Evolutionary conservation across 306 rosid genomes (phyloP).

Genomic region (Geum urbanum): DNA sequence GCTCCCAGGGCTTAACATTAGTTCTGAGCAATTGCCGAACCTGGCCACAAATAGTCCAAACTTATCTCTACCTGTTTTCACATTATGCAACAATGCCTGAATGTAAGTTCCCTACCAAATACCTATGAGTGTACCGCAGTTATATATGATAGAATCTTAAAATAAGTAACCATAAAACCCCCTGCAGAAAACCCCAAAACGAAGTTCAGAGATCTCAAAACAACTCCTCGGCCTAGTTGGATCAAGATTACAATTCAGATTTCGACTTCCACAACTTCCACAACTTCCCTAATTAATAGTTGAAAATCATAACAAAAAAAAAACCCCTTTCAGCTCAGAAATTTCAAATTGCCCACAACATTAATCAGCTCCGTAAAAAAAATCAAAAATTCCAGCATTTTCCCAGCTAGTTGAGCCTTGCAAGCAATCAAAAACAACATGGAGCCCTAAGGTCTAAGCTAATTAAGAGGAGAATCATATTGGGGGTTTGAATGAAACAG

Average conservation of each 20-base stretch:
- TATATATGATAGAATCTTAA: neutral
- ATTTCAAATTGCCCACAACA: too few relatives aligned
- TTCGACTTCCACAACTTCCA: neutral
- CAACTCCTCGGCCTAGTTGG: neutral
- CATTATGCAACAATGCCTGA: neutral
- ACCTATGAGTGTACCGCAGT: neutral
- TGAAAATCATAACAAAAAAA: too few relatives aligned
- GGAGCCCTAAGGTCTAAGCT: too few relatives aligned
- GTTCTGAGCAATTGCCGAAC: slow-evolving; percentile 24
- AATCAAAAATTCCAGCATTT: too few relatives aligned
- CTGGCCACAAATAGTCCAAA: slow-evolving; percentile 22
- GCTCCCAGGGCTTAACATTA: slow-evolving; percentile 65
- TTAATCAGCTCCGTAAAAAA: too few relatives aligned
- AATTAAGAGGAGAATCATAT: too few relatives aligned
- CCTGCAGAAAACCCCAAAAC: neutral
- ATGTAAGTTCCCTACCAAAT: neutral
- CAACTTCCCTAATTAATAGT: too few relatives aligned
- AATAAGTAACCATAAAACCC: neutral
- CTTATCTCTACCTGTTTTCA: slow-evolving; percentile 27
- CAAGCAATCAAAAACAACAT: too few relatives aligned
- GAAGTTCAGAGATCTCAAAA: neutral
- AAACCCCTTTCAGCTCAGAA: too few relatives aligned
- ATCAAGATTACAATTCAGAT: neutral
- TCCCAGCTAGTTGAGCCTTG: too few relatives aligned
- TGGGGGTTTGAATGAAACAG: too few relatives aligned